A percentile compares a stretch with the other conserved stretches of the same genome.
Evolutionary conservation across 106 monocot species (phyloP).

Genomic region (Gastrodia elata): DNA sequence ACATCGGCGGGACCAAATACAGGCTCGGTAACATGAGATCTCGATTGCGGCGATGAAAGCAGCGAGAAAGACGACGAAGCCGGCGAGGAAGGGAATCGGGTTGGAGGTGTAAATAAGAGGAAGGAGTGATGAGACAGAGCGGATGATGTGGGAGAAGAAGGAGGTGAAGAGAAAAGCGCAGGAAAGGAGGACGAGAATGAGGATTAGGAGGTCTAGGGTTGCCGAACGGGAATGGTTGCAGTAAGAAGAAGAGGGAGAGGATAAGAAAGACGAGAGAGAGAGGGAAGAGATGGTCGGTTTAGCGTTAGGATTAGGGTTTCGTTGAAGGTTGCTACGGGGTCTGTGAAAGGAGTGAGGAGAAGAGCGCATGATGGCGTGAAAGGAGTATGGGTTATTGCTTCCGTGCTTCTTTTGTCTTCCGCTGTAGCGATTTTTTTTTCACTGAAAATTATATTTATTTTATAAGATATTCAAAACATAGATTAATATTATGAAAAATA

Average conservation of each 20-base stretch:
- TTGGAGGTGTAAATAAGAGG: conserved; percentile 7
- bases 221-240: conserved; percentile 51
- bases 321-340: background rate
- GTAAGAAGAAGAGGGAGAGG: conserved; percentile 1
- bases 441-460: no score
- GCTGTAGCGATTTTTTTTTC: background rate
- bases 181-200: conserved; percentile 64
- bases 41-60: conserved; percentile 13
- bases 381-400: background rate
- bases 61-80: conserved; percentile 19
- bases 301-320: conserved; percentile 19
- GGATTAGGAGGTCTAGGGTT: conserved; percentile 57
- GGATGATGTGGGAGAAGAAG: conserved; percentile 43
- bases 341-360: background rate
- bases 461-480: no score
- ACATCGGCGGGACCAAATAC: conserved; percentile 29
- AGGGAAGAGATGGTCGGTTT: background rate
- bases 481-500: no score
- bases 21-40: conserved; percentile 12
- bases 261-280: no score
- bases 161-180: conserved; percentile 61
- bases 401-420: background rate
- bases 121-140: conserved; percentile 33
- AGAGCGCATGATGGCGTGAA: background rate
- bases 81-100: conserved; percentile 22